Percentiles rank a stretch among this genome's conserved stretches.
These are phyloP conservation scores for Paramecium octaurelia DNA, from an alignment of 73 alveolate genomes.

Conservation along the genomic window DNA sequence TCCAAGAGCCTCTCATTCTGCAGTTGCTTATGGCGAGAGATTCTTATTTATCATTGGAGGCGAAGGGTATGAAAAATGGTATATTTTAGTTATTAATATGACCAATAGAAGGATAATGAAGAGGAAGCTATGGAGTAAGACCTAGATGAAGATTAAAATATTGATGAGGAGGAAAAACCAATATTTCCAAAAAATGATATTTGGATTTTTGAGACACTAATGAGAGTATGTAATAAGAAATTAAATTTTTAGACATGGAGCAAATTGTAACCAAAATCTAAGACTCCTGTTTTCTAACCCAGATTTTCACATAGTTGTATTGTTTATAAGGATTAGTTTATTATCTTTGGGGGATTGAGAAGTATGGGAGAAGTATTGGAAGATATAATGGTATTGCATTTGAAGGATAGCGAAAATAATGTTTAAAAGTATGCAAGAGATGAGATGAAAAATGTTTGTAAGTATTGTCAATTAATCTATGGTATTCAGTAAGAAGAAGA, in stretches of 20 bases:
- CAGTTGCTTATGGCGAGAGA: slow-evolving; percentile 46
- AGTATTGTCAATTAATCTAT: slow-evolving; percentile 28
- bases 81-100: background rate
- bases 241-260: slow-evolving; percentile 21
- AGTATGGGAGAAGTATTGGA: slow-evolving; percentile 47
- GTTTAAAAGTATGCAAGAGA: slow-evolving; percentile 9
- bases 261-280: background rate
- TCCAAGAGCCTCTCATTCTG: slow-evolving; percentile 53
- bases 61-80: background rate
- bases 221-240: slow-evolving; percentile 7
- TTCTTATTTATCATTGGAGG: slow-evolving; percentile 60
- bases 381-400: slow-evolving; percentile 61
- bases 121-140: background rate
- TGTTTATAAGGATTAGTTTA: slow-evolving; percentile 52
- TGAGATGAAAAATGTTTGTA: slow-evolving; percentile 42
- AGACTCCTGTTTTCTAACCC: slow-evolving; percentile 7
- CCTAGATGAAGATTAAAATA: background rate
- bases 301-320: slow-evolving; percentile 44
- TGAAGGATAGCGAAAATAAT: slow-evolving; percentile 57
- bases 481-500: slow-evolving; percentile 21
- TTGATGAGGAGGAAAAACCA: slow-evolving; percentile 49
- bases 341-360: slow-evolving; percentile 53
- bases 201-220: slow-evolving; percentile 60
- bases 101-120: slow-evolving; percentile 30
- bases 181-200: slow-evolving; percentile 55